Evolutionary conservation across 768 basidiomycete genomes (phyloP).

Genomic region (Termitomyces sp.): DNA sequence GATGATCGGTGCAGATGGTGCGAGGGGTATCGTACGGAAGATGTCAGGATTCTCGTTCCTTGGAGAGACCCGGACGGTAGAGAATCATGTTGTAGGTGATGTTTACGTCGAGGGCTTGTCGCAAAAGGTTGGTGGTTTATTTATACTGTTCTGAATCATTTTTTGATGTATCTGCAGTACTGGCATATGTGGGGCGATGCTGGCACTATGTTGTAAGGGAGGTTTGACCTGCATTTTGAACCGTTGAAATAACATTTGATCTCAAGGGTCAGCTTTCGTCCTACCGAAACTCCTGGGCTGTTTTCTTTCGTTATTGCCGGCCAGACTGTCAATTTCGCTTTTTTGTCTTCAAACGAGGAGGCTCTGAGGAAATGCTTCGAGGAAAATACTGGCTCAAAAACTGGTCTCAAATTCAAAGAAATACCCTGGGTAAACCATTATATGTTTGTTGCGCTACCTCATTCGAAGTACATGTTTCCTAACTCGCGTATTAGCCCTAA

Average conservation of each 20-base stretch:
- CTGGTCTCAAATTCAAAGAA: constrained; percentile 23
- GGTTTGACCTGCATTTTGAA: neutral
- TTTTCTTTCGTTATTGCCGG: constrained; percentile 29
- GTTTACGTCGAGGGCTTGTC: constrained; percentile 38
- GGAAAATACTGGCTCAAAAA: constrained; percentile 17
- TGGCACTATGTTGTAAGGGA: constrained; percentile 27
- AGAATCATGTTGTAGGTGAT: constrained; percentile 37
- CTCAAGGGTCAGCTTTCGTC: constrained; percentile 26
- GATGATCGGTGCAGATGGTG: constrained; percentile 44
- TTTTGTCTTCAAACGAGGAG: constrained; percentile 28
- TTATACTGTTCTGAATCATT: neutral
- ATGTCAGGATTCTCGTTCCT: constrained; percentile 34
- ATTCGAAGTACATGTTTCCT: constrained; percentile 1
- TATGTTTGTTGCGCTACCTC: constrained; percentile 14
- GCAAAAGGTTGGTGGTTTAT: constrained; percentile 28
- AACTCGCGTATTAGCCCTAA: constrained; percentile 34
- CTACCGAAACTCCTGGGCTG: constrained; percentile 26
- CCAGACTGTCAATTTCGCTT: constrained; percentile 17
- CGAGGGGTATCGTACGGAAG: constrained; percentile 39
- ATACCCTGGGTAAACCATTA: constrained; percentile 25
- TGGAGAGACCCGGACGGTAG: constrained; percentile 33
- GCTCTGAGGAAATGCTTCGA: constrained; percentile 17
- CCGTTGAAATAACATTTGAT: neutral
- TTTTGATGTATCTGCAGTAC: constrained; percentile 22
- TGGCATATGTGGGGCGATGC: constrained; percentile 49